A percentile compares a stretch with the other conserved stretches of the same genome.
Conservation (phyloP, 495 filamentous ascomycete species). For the Acidomyces sp. region DNA sequence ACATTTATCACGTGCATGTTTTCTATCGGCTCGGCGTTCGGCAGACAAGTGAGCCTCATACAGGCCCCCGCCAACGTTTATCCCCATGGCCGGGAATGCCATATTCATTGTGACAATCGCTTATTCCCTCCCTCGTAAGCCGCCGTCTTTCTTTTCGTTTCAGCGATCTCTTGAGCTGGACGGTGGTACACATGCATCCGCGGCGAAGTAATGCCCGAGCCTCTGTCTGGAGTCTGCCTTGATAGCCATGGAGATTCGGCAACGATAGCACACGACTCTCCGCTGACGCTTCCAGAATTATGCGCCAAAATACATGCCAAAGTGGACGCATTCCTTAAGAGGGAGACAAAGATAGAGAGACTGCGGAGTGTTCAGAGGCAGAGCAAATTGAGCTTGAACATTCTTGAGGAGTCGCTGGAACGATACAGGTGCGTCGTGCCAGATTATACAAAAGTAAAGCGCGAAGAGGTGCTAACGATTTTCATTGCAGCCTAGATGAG, state of each 20-base stretch:
- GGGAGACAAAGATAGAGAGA: constrained; percentile 41
- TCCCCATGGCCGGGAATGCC: too few species aligned
- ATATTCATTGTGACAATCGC: too few species aligned
- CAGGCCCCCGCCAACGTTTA: neutral
- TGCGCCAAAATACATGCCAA: constrained; percentile 50
- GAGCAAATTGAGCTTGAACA: constrained; percentile 52
- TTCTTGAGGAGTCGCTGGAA: constrained; percentile 58
- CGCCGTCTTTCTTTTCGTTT: neutral
- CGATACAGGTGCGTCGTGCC: constrained; percentile 46
- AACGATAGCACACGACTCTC: constrained; percentile 7
- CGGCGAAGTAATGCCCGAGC: constrained; percentile 9
- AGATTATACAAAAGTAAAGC: neutral
- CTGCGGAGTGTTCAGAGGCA: constrained; percentile 58
- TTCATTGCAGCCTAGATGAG: constrained; percentile 45
- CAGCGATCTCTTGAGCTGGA: neutral
- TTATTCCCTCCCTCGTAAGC: too few species aligned
- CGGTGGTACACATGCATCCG: neutral
- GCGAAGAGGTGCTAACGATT: neutral
- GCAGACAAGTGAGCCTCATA: neutral
- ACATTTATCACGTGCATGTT: neutral
- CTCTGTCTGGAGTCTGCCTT: constrained; percentile 8
- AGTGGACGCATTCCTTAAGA: constrained; percentile 55
- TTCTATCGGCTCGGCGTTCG: neutral
- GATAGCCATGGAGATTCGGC: constrained; percentile 6
- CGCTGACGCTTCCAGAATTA: constrained; percentile 25